Evolutionary conservation across 2,329 filamentous ascomycete genomes (phyloP), one percentile per base, ranked within the genome.

Genomic region (Hypoxylon sp.): DNA sequence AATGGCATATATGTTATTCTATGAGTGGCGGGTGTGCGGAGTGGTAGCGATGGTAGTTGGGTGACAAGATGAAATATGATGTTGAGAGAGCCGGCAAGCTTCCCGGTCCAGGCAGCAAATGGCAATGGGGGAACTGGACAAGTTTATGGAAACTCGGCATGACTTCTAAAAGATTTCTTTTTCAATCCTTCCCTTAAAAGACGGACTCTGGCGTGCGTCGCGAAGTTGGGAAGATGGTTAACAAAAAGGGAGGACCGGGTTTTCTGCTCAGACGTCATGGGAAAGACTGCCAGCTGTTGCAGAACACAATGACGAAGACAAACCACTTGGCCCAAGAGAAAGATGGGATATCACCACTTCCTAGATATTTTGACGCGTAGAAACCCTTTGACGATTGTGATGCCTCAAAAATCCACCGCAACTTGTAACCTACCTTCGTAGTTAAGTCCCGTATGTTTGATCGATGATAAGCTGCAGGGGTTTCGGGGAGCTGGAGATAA

Each of bases 101-200:
- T 63, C 61, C 57, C 55, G 41, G 47, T 63, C 61, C 58, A 58
- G 55, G 65, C 67, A 70, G 70, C 70, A 69, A 69, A 37, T 64
- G 70, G 71, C 69, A 71, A 68, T 68, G 71, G 71, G 72, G 69
- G 70, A 73, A 63, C 59, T 68, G 67, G 73, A 66, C 69, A 70
- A 69, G 65, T 73, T 71, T 68, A 71, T 68, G 71, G 71, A 74
- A 64, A 74, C 69, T 73, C 70, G 73, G 74, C 70, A 73, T 73
- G 73, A 71, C 72, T 74, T 70, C 65, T 70, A 77, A 75, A 75
- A 76, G 70, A 75, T 77, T 77, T 76, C 71, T 72, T 68, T 70
- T 65, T 70, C 58, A 63, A 74, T 77, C 74, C 68, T 70, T 65
- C 68, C 72, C 70, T 71, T 66, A 67, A 65, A 69, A 69, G 72